Evolutionary conservation across 306 rosid genomes (phyloP), one percentile per base, ranked within the genome.

Genomic region (Fagus sylvatica): DNA sequence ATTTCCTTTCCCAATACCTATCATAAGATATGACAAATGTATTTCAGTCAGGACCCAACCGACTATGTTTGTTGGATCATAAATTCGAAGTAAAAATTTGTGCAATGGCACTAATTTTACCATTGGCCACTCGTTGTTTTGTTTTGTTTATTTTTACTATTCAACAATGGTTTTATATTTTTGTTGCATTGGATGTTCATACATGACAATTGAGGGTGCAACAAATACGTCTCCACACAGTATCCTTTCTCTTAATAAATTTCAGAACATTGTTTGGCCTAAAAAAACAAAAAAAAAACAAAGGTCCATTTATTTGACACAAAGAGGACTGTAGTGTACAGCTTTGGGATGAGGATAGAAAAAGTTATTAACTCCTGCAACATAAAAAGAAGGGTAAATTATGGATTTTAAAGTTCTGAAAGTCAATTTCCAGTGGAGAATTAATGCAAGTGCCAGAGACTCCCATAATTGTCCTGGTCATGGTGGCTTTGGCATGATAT

Each of bases 401-500:
- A 6, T 17, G 62, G 19, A 61, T n/a, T 62, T 39, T 51, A 73
- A 66, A 53, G 7, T 13, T 69, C 78, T 53, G 64, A 55, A 10
- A 49, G 68, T 65, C 60, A 72, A 65, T 17, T 11, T 36, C 2
- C 83, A 71, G 39, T 65, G 10, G 9, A 46, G 64, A 68, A 60
- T 75, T 72, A 85, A 82, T 73, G 65, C 4, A 54, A 55, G 76
- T 60, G 69, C 71, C 39, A 65, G 48, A 55, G 74, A 39, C 42
- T 40, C 73, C 49, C 69, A 39, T 60, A 51, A 62, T 51, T 10
- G 66, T 82, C 41, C 19, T 33, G 34, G 28, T 22, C 28, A 22
- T 22, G 28, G 19, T 78, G 30, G 42, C 15, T 60, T 40, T 71
- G 42, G n/a, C 28, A 43, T 12, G 11, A 19, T 33, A 30, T 54